Conservation (phyloP, 345 rosid species). For the Schrenkiella parvula region DNA sequence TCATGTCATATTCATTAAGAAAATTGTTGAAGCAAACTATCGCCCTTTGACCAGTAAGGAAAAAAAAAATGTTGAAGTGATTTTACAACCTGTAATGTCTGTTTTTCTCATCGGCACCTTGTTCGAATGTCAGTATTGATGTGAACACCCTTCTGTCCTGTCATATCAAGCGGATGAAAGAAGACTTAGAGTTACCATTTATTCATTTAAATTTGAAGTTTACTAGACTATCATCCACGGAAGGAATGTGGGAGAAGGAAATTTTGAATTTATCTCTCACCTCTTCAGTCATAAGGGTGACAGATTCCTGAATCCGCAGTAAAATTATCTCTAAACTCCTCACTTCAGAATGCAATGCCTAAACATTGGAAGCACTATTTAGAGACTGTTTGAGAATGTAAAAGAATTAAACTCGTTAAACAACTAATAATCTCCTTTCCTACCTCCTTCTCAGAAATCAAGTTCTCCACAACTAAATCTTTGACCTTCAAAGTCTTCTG, state of each 20-base stretch:
- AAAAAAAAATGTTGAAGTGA: not conserved
- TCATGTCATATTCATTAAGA: not conserved
- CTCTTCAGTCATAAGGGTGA: constrained; percentile 58
- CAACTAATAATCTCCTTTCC: constrained; percentile 9
- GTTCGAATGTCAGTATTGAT: constrained; percentile 38
- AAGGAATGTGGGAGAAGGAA: constrained; percentile 7
- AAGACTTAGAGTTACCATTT: not conserved
- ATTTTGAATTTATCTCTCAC: constrained; percentile 32
- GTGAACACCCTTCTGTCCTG: constrained; percentile 59
- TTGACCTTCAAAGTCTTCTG: constrained; percentile 58
- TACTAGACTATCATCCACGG: not conserved
- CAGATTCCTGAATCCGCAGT: constrained; percentile 57
- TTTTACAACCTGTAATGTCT: constrained; percentile 40
- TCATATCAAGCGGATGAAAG: constrained; percentile 10
- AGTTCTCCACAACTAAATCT: constrained; percentile 56
- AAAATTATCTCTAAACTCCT: constrained; percentile 46
- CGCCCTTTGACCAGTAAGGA: not conserved
- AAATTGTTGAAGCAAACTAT: not conserved
- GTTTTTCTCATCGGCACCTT: constrained; percentile 27
- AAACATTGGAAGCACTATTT: not conserved
- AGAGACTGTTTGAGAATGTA: constrained; percentile 20
- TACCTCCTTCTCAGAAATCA: constrained; percentile 70
- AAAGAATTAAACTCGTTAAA: constrained; percentile 7
- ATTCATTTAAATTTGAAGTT: not conserved
- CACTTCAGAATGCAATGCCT: constrained; percentile 64